phyloP scores from a whole-genome alignment of 441 rosid genomes.

The Arabidopsis hybrid region DNA sequence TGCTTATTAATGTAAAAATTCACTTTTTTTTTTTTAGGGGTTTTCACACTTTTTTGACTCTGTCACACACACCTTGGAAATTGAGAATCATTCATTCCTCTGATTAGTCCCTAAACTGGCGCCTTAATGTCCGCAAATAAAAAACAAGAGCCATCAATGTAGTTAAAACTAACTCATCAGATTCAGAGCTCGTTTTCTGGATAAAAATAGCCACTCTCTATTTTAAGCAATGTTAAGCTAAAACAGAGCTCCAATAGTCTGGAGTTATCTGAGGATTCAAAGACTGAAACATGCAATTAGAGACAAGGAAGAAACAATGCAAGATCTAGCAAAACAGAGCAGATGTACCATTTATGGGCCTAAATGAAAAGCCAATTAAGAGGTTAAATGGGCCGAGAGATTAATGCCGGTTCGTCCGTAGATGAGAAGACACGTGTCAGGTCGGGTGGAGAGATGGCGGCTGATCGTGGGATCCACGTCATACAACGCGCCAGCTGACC shows the following conservation, averaged over 20 bases:
- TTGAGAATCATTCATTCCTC: constrained; percentile 39
- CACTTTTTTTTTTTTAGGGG: not conserved
- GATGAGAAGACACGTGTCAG: constrained; percentile 39
- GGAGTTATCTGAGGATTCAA: not conserved
- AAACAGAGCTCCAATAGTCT: constrained; percentile 11
- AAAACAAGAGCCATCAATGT: constrained; percentile 6
- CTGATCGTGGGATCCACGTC: constrained; percentile 47
- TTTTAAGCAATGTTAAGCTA: constrained; percentile 6
- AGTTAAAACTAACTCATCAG: constrained; percentile 35
- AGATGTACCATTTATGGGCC: not conserved
- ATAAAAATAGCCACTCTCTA: constrained; percentile 32
- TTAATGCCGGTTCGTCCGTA: constrained; percentile 32
- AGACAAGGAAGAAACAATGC: constrained; percentile 9
- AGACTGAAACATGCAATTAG: constrained; percentile 14
- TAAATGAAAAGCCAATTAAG: constrained; percentile 7
- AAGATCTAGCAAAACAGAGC: constrained; percentile 8
- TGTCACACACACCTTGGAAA: constrained; percentile 35
- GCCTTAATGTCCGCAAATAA: constrained; percentile 29
- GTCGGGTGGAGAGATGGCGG: constrained; percentile 35
- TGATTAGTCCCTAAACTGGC: constrained; percentile 26
- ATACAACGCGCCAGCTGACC: constrained; percentile 32
- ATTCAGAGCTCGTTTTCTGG: not conserved
- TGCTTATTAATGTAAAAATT: constrained; percentile 6
- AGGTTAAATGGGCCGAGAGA: constrained; percentile 4
- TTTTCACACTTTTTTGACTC: constrained; percentile 34